Evolutionary conservation across 768 basidiomycete species (phyloP).

Genomic region (Boletellus ananiceps): DNA sequence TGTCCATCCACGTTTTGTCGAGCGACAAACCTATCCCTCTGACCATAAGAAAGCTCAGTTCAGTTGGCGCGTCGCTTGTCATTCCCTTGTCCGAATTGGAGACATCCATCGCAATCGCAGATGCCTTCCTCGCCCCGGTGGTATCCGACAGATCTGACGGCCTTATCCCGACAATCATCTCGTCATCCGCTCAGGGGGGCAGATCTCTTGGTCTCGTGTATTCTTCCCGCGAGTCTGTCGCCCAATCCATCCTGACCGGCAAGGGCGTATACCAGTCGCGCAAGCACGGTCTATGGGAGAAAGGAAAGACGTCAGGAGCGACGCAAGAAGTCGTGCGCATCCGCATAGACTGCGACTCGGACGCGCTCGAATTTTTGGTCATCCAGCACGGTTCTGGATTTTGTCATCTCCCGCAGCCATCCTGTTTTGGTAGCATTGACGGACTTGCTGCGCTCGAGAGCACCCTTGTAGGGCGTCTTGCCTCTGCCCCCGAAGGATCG

Average conservation of each 20-base stretch:
- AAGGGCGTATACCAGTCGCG: conserved; percentile 95
- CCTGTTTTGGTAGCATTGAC: conserved; percentile 83
- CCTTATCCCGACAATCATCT: conserved; percentile 89
- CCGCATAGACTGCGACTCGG: conserved; percentile 85
- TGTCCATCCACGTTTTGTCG: conserved; percentile 58
- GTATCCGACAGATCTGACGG: conserved; percentile 87
- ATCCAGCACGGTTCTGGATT: conserved; percentile 88
- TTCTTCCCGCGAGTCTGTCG: conserved; percentile 82
- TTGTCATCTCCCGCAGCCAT: conserved; percentile 82
- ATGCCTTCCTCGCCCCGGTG: conserved; percentile 81
- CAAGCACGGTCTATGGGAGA: conserved; percentile 93
- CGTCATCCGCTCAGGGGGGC: conserved; percentile 60
- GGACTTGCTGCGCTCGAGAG: conserved; percentile 80
- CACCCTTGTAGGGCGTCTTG: conserved; percentile 67
- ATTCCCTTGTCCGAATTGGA: conserved; percentile 65
- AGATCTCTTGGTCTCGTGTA: conserved; percentile 90
- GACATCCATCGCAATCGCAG: conserved; percentile 65
- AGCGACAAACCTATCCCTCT: conserved; percentile 51
- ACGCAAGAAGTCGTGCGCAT: conserved; percentile 85
- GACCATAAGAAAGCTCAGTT: conserved; percentile 55
- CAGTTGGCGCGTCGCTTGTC: conserved; percentile 60
- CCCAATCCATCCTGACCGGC: conserved; percentile 81
- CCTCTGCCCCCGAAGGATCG: conserved; percentile 80
- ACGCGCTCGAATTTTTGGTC: conserved; percentile 88
- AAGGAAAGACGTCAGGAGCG: conserved; percentile 94